Percentiles rank a stretch among this genome's conserved stretches.
Evolutionary conservation across 495 filamentous ascomycete genomes (phyloP).

Genomic region (Parathielavia appendiculata): DNA sequence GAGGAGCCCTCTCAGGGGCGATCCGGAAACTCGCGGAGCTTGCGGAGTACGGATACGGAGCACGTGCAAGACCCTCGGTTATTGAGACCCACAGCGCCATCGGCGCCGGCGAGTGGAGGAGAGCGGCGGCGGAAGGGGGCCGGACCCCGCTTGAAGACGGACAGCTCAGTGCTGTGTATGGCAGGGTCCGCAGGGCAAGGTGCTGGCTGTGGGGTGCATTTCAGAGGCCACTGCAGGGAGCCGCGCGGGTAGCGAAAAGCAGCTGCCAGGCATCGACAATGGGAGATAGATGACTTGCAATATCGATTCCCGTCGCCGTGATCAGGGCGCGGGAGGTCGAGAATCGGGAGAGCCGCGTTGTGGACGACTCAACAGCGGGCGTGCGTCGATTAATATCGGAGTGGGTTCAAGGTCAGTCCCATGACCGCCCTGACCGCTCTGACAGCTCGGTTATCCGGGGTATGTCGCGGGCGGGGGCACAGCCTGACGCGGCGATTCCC

Average conservation of each 20-base stretch:
- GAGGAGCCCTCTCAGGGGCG: too few species aligned
- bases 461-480: background rate
- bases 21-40: too few species aligned
- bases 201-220: too few species aligned
- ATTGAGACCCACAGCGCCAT: too few species aligned
- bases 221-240: too few species aligned
- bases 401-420: constrained; percentile 18
- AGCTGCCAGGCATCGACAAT: constrained; percentile 1
- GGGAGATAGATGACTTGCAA: constrained; percentile 4
- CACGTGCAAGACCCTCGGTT: too few species aligned
- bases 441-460: constrained; percentile 5
- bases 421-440: constrained; percentile 11
- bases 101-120: background rate
- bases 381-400: constrained; percentile 27
- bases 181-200: too few species aligned
- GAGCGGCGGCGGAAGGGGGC: background rate
- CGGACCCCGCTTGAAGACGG: too few species aligned
- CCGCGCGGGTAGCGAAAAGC: background rate
- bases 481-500: background rate
- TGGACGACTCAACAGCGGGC: background rate
- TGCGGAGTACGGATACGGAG: too few species aligned
- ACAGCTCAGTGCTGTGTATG: too few species aligned
- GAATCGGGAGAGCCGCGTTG: constrained; percentile 6
- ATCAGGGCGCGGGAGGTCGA: constrained; percentile 13
- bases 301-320: constrained; percentile 7